A percentile compares a stretch with the other conserved stretches of the same genome.
Evolutionary conservation across 768 basidiomycete species (phyloP).

Genomic region (Rossbeevera mucosa): DNA sequence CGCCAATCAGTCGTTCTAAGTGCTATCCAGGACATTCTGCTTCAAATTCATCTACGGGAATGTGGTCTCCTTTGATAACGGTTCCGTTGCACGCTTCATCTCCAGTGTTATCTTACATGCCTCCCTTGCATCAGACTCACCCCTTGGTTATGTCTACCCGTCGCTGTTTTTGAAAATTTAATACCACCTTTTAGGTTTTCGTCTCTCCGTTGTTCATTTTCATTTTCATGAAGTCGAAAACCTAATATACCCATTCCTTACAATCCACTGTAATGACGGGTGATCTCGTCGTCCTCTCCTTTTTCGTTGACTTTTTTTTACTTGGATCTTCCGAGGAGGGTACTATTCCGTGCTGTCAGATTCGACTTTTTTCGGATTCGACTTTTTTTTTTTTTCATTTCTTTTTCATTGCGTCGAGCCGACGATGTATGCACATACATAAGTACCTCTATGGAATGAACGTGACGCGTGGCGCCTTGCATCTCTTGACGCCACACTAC

Average conservation of each 20-base stretch:
- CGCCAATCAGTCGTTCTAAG: conserved; percentile 59
- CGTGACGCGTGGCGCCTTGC: background rate
- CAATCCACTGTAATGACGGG: conserved; percentile 18
- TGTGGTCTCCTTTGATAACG: conserved; percentile 61
- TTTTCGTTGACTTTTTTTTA: background rate
- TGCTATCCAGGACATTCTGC: conserved; percentile 84
- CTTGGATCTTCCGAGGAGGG: conserved; percentile 1
- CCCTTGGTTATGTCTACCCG: conserved; percentile 19
- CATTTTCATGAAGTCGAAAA: conserved; percentile 16
- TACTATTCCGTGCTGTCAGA: conserved; percentile 1
- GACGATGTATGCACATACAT: conserved; percentile 14
- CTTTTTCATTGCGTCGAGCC: conserved; percentile 1
- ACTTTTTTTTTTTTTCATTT: background rate
- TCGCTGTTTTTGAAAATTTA: background rate
- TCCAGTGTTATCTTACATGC: conserved; percentile 5
- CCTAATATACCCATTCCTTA: conserved; percentile 26
- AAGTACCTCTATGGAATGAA: conserved; percentile 10
- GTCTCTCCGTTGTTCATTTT: conserved; percentile 1
- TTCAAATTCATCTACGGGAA: conserved; percentile 81
- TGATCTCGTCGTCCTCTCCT: conserved; percentile 4
- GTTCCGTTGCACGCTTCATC: background rate
- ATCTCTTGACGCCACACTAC: background rate
- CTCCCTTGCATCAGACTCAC: conserved; percentile 24
- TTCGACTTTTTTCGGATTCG: background rate
- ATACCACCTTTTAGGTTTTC: conserved; percentile 2